Conservation (phyloP, 2,329 filamentous ascomycete genomes). For the Verticillium klebahnii region DNA sequence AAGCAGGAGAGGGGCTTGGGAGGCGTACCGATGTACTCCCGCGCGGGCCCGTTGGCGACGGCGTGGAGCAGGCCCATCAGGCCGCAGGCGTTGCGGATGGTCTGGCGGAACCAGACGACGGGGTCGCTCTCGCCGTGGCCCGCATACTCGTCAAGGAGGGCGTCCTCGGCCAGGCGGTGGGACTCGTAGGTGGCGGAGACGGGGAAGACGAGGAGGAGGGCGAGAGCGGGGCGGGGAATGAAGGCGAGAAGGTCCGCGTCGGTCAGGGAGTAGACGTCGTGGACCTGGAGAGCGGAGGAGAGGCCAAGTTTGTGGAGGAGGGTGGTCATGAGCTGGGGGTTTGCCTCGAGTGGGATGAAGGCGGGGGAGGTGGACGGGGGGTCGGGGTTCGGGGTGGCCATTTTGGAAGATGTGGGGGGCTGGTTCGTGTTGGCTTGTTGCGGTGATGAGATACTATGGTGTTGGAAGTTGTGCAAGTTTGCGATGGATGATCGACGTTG, state of each 20-base stretch:
- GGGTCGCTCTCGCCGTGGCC: slow-evolving; percentile 66
- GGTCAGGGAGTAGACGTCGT: slow-evolving; percentile 89
- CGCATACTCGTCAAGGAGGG: slow-evolving; percentile 54
- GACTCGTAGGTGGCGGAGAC: slow-evolving; percentile 75
- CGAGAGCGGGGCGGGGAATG: slow-evolving; percentile 81
- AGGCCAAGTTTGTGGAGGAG: slow-evolving; percentile 83
- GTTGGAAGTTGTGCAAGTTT: not conserved
- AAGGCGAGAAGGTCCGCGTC: slow-evolving; percentile 81
- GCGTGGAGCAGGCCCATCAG: slow-evolving; percentile 85
- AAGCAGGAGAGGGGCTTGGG: not conserved
- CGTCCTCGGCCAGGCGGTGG: slow-evolving; percentile 71
- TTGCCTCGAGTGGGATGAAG: slow-evolving; percentile 63
- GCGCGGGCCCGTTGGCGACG: slow-evolving; percentile 70
- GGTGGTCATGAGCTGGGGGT: slow-evolving; percentile 82
- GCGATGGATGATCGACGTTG: not conserved
- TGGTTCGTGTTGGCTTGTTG: not conserved
- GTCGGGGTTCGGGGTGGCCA: slow-evolving; percentile 29
- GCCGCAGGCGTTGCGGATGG: slow-evolving; percentile 89
- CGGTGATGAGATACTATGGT: not conserved
- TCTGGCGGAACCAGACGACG: slow-evolving; percentile 92
- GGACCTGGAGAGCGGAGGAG: slow-evolving; percentile 68
- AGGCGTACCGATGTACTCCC: slow-evolving; percentile 49
- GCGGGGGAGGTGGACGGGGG: slow-evolving; percentile 32
- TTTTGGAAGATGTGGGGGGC: too few relatives aligned
- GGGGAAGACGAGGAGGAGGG: slow-evolving; percentile 89